Base-by-base conservation (phyloP, 495 filamentous ascomycete genomes). In the Penicillium crystallinum region DNA sequence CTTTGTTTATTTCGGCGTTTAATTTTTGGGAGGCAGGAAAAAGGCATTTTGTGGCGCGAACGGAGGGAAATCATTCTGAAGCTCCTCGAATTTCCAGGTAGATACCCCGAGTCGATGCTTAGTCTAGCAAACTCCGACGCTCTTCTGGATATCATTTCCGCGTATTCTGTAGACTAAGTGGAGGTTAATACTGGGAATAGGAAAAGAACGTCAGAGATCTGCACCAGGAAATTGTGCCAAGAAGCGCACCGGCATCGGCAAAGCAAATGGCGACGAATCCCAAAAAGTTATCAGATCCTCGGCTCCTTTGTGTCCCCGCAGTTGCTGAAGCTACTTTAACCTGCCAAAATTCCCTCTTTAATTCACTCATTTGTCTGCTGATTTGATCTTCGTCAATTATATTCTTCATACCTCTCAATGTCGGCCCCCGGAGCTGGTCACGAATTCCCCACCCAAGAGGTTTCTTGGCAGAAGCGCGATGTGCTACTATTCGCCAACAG, bases 381-480 rank as follows among this genome's bases (percentile, higher is more conserved):
- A 27, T 31, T 18, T 43, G 25, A 15, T 12, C 12, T 21, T 12
- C 21, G 35, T 29, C 33, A 27, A 46, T 46, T 41, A 27, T 34
- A 27, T 9, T 25, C 21, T 50, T 27, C 53, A 17, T 25, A 46
- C 30, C 59, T 43, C 15, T 3, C 38, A 14, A 79, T 77, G 76
- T 72, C 71, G 35, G 73, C 75, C 41, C 86, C 87, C 56, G 89
- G 88, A 59, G 86, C 77, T 61, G 88, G 89, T 55, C 87, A 88
- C 70, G 83, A 91, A 72, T 91, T 86, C 63, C 85, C 87, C 44
- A 56, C 81, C 34, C 65, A 79, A 59, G 78, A 82, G 58, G 89
- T 95, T 4, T 78, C 83, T 57, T 95, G 90, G 90, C 71, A 87
- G 57, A 90, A 93, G 81, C 80, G 90, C 34, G 90, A 96, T 75